Evolutionary conservation across 805 yeast species (phyloP), one percentile per base, ranked within the genome.

Genomic region (Hanseniaspora occidentalis): DNA sequence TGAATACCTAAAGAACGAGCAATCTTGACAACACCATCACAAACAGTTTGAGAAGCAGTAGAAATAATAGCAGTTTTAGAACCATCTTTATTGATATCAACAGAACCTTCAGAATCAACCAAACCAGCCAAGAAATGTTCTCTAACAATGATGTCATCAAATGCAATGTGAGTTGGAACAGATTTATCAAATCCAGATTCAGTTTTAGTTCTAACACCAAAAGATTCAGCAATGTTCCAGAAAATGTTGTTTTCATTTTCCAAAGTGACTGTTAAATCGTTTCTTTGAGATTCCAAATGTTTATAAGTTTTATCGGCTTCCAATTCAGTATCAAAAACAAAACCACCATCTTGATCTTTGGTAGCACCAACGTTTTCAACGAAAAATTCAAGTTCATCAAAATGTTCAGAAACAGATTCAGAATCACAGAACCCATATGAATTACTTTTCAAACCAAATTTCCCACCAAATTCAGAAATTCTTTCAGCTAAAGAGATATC

Each of bases 81-180:
- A 11, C 42, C 49, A 25, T 45, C 49, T 13, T 43, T 43, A 21
- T 47, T 45, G 27, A 46, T 45, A 31, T 46, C 40, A 14, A 62
- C 63, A 25, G 47, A 42, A 16, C 70, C 70, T 43, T 59, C 56
- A 9, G 67, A 50, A 43, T 66, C 73, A 43, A 67, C 51, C 23
- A 69, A 47, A 45, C 71, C 73, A 21, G 72, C 71, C 39, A 69
- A 38, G 45, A 62, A 65, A 6, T 56, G 50, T 53, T 69, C 73
- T 41, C 74, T 61, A 23, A 66, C 64, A n/a, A 49, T 56, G 24
- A 66, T 43, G 24, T 58, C 50, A 38, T 66, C 73, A 37, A 48
- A 38, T 44, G 60, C 49, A 43, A 67, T 51, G 26, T 48, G 51
- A 4, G 41, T 26, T 22, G 72, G 71, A 40, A 67, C 56, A 38